These are phyloP conservation scores for Penicillium brevicompactum DNA, from an alignment of 2,329 filamentous ascomycete species.

Conservation along the genomic window DNA sequence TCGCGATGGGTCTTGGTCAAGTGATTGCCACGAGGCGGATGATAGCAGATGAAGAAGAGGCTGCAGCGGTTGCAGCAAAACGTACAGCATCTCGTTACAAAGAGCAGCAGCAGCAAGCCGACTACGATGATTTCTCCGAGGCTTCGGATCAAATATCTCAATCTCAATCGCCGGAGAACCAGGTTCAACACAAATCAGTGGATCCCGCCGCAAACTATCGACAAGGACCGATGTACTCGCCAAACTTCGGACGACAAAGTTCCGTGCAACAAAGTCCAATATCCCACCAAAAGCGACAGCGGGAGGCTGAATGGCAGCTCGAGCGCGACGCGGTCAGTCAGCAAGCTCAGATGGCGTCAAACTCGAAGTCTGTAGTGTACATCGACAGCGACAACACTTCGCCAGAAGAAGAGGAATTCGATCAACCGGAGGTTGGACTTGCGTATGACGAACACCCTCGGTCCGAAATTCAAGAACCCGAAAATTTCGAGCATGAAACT, in stretches of 20 bases:
- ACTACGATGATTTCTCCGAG: background rate
- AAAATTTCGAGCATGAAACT: conserved; percentile 13
- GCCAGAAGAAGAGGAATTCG: conserved; percentile 13
- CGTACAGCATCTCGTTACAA: conserved; percentile 2
- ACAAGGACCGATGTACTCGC: background rate
- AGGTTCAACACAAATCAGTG: background rate
- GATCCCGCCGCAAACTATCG: background rate
- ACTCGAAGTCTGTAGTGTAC: conserved; percentile 46
- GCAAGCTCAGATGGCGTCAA: conserved; percentile 44
- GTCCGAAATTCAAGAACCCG: conserved; percentile 8
- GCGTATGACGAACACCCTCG: conserved; percentile 2
- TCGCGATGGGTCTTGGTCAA: conserved; percentile 46
- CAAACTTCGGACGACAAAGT: background rate
- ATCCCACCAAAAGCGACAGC: conserved; percentile 13
- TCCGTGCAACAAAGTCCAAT: background rate
- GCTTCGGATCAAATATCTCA: background rate
- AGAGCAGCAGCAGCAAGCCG: background rate
- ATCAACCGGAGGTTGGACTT: conserved; percentile 6
- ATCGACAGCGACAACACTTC: conserved; percentile 44
- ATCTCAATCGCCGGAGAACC: no score
- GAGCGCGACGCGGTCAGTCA: conserved; percentile 49
- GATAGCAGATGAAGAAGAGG: conserved; percentile 13
- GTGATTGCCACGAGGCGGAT: conserved; percentile 42
- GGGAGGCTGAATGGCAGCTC: conserved; percentile 47
- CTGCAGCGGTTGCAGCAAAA: conserved; percentile 4